Base-by-base conservation (phyloP, 2,329 filamentous ascomycete genomes). In the Graphiopsis chlorocephala region DNA sequence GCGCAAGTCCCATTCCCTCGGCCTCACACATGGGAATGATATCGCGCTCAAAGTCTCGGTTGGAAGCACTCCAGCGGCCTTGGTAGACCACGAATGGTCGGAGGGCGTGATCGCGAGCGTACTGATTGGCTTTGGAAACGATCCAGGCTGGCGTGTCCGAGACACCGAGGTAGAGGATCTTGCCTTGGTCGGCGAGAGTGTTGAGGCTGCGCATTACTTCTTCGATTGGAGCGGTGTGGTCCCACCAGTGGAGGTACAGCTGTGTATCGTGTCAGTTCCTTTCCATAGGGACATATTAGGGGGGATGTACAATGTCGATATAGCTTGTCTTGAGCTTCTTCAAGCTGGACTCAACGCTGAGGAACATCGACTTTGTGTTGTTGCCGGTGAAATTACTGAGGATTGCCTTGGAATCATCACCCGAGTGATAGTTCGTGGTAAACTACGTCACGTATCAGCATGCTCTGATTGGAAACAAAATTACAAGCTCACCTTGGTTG, bases 11-110 rank as follows among this genome's bases (percentile, higher is more conserved):
- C 53, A 89, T 88, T 35, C 87, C 87, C 70, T 90, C 85, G 25
- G 82, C 80, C 45, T 80, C 80, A 50, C 78, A 81, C 88, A 90
- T 90, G 48, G 87, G 87, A 38, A 91, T 81, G 69, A 64, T 64
- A 14, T 64, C 62, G 35, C 62, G 38, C 29, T 64, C 62, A 42
- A 64, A 64, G 74, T 92, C 89, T 25, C 90, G 84, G 55, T 85
- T 81, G 1, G 78, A 81, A 17, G 83, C 81, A 26, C 78, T 85
- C 87, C 88, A 91, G 12, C 77, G 79, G 12, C 88, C 89, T 76
- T 90, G 87, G 75, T 90, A 91, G 29, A 91, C 84, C 35, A 80
- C 84, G 78, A 93, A 93, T 48, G 84, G 87, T 1, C 86, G 85
- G 26, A 92, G 80, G 17, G 87, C 88, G 68, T 92, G 85, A 67